Conservation (phyloP, 805 yeast species). For the Wickerhamia fluorescens region DNA sequence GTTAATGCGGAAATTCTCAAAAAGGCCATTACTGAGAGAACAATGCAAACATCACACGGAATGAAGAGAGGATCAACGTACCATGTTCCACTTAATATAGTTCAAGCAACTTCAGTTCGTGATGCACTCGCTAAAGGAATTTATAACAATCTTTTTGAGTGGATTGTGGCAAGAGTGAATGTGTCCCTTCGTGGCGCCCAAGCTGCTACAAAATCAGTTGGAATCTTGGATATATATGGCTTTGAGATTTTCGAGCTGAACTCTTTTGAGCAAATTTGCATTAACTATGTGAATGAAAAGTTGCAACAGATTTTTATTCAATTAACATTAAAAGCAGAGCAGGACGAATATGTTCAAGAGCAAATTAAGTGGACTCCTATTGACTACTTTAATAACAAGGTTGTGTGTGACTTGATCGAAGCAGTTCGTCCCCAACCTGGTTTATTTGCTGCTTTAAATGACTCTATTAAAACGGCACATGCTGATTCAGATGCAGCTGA, state of each 20-base stretch:
- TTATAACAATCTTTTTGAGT: conserved; percentile 86
- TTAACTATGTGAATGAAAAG: conserved; percentile 93
- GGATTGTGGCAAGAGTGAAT: conserved; percentile 93
- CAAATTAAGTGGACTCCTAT: conserved; percentile 97
- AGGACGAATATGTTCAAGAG: conserved; percentile 93
- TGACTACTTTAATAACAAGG: conserved; percentile 89
- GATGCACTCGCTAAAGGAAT: conserved; percentile 95
- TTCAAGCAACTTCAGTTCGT: conserved; percentile 90
- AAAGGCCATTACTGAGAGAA: conserved; percentile 68
- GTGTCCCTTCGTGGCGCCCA: conserved; percentile 51
- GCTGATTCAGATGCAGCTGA: conserved; percentile 97
- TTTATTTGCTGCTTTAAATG: conserved; percentile 90
- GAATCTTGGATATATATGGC: conserved; percentile 92
- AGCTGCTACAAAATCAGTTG: conserved; percentile 60
- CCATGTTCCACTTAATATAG: conserved; percentile 85
- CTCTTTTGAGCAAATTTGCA: conserved; percentile 92
- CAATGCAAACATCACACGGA: conserved; percentile 87
- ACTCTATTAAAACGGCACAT: conserved; percentile 96
- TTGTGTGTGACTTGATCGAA: conserved; percentile 95
- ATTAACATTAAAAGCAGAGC: conserved; percentile 92
- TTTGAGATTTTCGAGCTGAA: conserved; percentile 94
- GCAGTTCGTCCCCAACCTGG: conserved; percentile 88
- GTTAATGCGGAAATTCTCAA: conserved; percentile 63
- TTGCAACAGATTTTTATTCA: conserved; percentile 95
- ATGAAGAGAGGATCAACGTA: conserved; percentile 86